phyloP scores from a whole-genome alignment of 1,284 basidiomycete species.

The Apiotrichum sp. region DNA sequence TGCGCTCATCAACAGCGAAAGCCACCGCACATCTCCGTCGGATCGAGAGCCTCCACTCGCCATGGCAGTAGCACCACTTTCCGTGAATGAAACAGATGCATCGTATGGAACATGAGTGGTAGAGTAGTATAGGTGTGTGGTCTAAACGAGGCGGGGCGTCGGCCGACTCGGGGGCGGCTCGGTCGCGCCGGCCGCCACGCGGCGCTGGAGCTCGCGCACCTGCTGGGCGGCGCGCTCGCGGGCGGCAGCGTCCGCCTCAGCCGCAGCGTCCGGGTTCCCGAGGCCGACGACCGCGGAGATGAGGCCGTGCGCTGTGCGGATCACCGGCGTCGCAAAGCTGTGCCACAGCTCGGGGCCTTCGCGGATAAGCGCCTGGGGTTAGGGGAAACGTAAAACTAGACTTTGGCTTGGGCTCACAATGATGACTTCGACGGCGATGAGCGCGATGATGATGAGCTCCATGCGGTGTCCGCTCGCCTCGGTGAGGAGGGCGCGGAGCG shows the following conservation, averaged over 20 bases:
- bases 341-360: constrained; percentile 22
- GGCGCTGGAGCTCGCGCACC: no score
- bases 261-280: no score
- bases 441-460: constrained; percentile 82
- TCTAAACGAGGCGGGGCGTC: background rate
- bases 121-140: background rate
- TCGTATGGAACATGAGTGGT: background rate
- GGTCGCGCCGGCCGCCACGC: background rate
- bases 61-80: no score
- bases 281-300: background rate
- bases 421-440: constrained; percentile 84
- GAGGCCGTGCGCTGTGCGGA: constrained; percentile 7
- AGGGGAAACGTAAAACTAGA: background rate
- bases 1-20: no score
- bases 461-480: constrained; percentile 81
- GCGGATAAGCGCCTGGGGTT: constrained; percentile 17
- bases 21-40: no score
- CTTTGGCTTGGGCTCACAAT: constrained; percentile 56
- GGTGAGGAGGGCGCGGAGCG: constrained; percentile 65
- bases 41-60: no score
- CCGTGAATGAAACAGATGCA: no score
- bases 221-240: background rate
- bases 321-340: constrained; percentile 12
- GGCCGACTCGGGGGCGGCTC: background rate
- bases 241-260: background rate